Percentiles rank a stretch among this genome's conserved stretches.
These are phyloP conservation scores for Rehmannia glutinosa DNA, from an alignment of 257 asterid species.

Conservation along the genomic window DNA sequence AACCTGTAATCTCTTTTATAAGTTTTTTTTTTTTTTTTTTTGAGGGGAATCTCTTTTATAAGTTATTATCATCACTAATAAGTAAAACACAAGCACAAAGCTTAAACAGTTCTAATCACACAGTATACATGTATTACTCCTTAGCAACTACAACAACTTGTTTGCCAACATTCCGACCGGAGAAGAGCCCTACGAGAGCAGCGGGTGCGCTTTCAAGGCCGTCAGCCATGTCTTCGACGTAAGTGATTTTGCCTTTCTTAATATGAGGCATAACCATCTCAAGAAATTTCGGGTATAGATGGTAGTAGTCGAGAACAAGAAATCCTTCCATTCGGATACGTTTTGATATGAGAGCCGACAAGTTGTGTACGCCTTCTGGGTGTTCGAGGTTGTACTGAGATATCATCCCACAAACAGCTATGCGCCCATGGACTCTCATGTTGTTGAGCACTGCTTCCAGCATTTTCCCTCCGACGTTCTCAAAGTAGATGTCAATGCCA, in stretches of 20 bases:
- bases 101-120: no score
- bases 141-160: slow-evolving; percentile 33
- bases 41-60: no score
- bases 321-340: slow-evolving; percentile 40
- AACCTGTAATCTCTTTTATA: no score
- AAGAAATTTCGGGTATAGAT: slow-evolving; percentile 28
- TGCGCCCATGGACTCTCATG: slow-evolving; percentile 39
- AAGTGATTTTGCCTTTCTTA: slow-evolving; percentile 31
- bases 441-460: slow-evolving; percentile 49
- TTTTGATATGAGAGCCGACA: slow-evolving; percentile 17
- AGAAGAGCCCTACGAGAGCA: slow-evolving; percentile 41
- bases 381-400: slow-evolving; percentile 44
- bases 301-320: slow-evolving; percentile 14
- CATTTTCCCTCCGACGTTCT: slow-evolving; percentile 56
- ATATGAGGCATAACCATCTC: slow-evolving; percentile 31
- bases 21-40: no score
- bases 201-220: slow-evolving; percentile 48
- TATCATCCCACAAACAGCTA: slow-evolving; percentile 52
- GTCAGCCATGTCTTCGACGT: slow-evolving; percentile 38
- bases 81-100: no score
- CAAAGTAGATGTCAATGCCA: slow-evolving; percentile 53
- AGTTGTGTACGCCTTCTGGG: slow-evolving; percentile 37
- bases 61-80: background rate
- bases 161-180: slow-evolving; percentile 48
- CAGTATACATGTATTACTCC: slow-evolving; percentile 9